Conservation (phyloP, 1,284 basidiomycete species). For the Erythrobasidium hasegawianum region DNA sequence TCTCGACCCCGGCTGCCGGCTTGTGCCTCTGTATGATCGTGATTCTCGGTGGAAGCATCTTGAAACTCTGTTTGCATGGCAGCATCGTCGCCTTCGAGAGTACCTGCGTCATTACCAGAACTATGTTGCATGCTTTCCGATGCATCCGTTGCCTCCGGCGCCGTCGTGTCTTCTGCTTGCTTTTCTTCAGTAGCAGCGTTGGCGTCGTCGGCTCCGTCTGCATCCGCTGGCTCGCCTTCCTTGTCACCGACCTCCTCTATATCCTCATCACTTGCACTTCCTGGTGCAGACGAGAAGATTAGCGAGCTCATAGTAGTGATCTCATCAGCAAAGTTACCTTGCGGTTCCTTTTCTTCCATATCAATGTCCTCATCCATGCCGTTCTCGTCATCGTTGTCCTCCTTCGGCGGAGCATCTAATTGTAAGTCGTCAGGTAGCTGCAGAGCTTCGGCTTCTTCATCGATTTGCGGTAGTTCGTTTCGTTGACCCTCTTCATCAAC, state of each 20-base stretch:
- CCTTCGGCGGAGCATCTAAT: conserved; percentile 51
- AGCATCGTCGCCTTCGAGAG: neutral
- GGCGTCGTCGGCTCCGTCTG: conserved; percentile 42
- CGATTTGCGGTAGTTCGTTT: conserved; percentile 54
- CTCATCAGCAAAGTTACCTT: too few relatives aligned
- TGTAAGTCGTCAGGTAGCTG: conserved; percentile 81
- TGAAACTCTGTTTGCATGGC: conserved; percentile 3
- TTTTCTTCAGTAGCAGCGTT: conserved; percentile 36
- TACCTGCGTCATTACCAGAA: neutral
- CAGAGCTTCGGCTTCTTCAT: conserved; percentile 63
- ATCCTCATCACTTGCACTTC: conserved; percentile 35
- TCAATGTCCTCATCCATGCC: neutral
- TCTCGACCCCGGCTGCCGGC: too few relatives aligned
- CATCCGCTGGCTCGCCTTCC: conserved; percentile 49
- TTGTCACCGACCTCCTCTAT: conserved; percentile 53
- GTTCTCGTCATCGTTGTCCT: conserved; percentile 1
- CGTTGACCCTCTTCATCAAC: conserved; percentile 52
- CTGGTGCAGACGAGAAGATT: too few relatives aligned
- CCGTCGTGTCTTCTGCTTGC: neutral
- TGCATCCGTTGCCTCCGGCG: conserved; percentile 34
- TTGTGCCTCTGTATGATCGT: neutral
- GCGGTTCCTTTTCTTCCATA: neutral
- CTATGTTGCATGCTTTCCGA: neutral
- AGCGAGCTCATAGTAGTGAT: too few relatives aligned
- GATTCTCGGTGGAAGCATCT: conserved; percentile 1